Conservation (phyloP, 768 basidiomycete genomes). For the Lyophyllum semitale region DNA sequence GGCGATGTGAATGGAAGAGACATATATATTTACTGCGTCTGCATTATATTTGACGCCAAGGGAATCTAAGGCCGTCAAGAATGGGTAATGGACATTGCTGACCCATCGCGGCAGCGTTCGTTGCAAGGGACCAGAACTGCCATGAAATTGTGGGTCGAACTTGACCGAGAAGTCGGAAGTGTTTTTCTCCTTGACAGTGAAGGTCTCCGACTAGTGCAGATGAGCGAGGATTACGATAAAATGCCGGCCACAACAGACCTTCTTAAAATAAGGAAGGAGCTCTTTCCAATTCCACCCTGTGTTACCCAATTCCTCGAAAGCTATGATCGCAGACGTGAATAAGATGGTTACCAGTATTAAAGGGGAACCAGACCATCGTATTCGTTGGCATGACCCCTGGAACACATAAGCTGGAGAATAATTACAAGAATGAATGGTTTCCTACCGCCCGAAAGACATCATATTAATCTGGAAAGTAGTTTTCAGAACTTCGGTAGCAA, state of each 20-base stretch:
- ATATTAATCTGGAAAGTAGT: neutral
- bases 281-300: slow-evolving; percentile 1
- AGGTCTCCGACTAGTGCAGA: neutral
- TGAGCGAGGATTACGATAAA: neutral
- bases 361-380: neutral
- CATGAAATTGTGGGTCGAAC: neutral
- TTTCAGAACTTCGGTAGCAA: too few relatives aligned
- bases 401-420: neutral
- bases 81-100: neutral
- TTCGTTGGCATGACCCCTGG: neutral
- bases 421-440: neutral
- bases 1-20: neutral
- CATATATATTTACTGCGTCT: neutral
- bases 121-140: slow-evolving; percentile 1
- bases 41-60: slow-evolving; percentile 1
- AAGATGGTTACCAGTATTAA: neutral
- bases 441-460: neutral
- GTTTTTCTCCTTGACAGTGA: neutral
- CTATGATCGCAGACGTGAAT: neutral
- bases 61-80: neutral
- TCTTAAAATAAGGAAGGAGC: slow-evolving; percentile 4
- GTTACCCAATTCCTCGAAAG: neutral
- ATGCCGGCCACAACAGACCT: neutral
- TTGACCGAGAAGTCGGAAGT: neutral
- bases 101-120: neutral